Evolutionary conservation across 352 stramenopile genomes (phyloP), one percentile per base, ranked within the genome.

Genomic region (Phytophthora pinifolia): DNA sequence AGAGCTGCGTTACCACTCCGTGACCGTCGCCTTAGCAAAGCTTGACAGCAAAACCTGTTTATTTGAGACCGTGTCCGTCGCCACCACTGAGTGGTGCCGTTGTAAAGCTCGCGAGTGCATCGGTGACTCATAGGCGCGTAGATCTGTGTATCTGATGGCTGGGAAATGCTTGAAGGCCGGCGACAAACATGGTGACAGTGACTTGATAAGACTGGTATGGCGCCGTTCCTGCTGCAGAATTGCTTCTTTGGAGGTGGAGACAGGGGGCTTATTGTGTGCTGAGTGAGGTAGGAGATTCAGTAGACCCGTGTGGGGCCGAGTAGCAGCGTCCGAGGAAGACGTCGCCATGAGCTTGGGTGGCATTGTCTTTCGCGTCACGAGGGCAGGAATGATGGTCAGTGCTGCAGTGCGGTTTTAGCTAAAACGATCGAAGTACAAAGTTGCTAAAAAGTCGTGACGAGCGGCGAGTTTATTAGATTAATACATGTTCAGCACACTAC

Each of bases 11-110:
- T 30, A 80, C 70, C 68, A 67, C 44, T 74, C 53, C 5, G 68
- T 76, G 22, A 76, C 67, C 10, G 61, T 48, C 4, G 65, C 53
- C 34, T 81, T 81, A 15, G 50, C 44, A 31, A 79, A 61, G 29
- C 46, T 74, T 15, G 72, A 72, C 46, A 81, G 72, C 43, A 76
- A 44, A 9, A 78, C 68, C 25, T 70, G 62, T 3, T 42, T 44
- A 22, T 70, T 65, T 15, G 54, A 33, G 5, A 14, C 43, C 22
- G 74, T 46, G 10, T 74, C 68, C n/a, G 58, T 50, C 54, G 71
- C 60, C 41, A 74, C 49, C 33, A 64, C 54, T 10, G 57, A 31
- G 17, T 57, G 44, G 20, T 65, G 57, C 5, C 59, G 38, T 8
- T 63, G 53, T 20, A 56, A 17, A 6, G 41, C 15, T 9, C 46